Evolutionary conservation across 306 rosid genomes (phyloP).

Genomic region (Pyrus betulifolia): DNA sequence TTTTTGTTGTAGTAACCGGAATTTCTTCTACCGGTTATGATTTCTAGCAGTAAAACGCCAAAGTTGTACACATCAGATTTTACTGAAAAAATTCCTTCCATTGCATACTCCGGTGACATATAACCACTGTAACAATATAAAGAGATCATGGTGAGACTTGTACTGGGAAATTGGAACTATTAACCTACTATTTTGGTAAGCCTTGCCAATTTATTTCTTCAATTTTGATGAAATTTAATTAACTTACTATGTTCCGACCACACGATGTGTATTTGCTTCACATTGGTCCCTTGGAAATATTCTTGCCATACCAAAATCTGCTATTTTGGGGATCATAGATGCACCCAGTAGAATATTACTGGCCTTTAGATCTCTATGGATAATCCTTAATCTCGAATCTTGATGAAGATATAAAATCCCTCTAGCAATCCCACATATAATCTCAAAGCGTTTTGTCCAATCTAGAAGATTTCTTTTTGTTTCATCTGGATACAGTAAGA

Average conservation of each 20-base stretch:
- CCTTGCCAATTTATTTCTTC: too few species aligned
- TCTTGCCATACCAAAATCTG: constrained; percentile 77
- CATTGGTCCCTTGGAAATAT: constrained; percentile 42
- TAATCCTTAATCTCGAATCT: constrained; percentile 54
- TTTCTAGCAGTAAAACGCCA: constrained; percentile 51
- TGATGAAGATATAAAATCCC: constrained; percentile 60
- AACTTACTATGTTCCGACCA: constrained; percentile 69
- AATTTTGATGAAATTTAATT: constrained; percentile 11
- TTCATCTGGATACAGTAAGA: neutral
- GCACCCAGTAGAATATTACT: constrained; percentile 48
- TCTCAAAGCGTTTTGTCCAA: constrained; percentile 37
- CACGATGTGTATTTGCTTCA: constrained; percentile 42
- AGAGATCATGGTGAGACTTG: constrained; percentile 19
- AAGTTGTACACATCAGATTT: constrained; percentile 53
- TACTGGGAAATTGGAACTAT: too few species aligned
- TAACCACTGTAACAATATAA: neutral
- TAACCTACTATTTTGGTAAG: too few species aligned
- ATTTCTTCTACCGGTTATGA: constrained; percentile 52
- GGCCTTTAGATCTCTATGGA: constrained; percentile 55
- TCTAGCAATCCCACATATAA: constrained; percentile 37
- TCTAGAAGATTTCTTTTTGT: constrained; percentile 24
- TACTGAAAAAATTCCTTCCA: constrained; percentile 48
- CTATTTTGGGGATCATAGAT: constrained; percentile 49
- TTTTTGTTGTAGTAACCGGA: constrained; percentile 18
- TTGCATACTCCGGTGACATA: constrained; percentile 49